Evolutionary conservation across 2,329 filamentous ascomycete species (phyloP).

Genomic region (Ceratocystiopsis brevicomis): DNA sequence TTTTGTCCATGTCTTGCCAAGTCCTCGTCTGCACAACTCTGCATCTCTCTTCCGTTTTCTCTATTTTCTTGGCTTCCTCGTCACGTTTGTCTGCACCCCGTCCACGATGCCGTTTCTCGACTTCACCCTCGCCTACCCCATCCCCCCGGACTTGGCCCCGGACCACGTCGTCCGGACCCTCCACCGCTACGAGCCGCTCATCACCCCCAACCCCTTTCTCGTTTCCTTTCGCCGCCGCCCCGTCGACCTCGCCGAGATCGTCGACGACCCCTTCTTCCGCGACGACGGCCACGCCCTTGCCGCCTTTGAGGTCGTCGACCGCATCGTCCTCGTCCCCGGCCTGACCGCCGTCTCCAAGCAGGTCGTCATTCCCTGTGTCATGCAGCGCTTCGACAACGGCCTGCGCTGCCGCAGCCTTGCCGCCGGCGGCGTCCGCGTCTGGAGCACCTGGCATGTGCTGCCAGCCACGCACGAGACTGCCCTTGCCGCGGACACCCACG

Average conservation of each 20-base stretch:
- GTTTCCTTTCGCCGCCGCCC: conserved; percentile 19
- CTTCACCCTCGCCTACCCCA: conserved; percentile 21
- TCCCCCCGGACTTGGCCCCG: conserved; percentile 22
- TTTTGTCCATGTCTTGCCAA: too few species aligned
- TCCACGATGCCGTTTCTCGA: conserved; percentile 16
- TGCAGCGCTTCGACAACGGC: conserved; percentile 23
- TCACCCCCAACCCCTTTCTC: conserved; percentile 21
- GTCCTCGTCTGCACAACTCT: too few species aligned
- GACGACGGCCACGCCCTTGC: conserved; percentile 14
- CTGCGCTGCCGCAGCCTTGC: conserved; percentile 25
- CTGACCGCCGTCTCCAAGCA: conserved; percentile 18
- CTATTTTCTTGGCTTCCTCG: too few species aligned
- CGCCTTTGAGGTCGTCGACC: conserved; percentile 16
- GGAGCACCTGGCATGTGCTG: conserved; percentile 19
- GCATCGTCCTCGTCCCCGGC: conserved; percentile 22
- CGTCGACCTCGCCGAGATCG: conserved; percentile 16
- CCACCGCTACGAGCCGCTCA: conserved; percentile 22
- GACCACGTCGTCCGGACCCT: conserved; percentile 20
- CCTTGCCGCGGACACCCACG: background rate
- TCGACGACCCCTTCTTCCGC: conserved; percentile 24
- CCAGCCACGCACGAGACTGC: background rate
- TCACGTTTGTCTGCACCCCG: too few species aligned
- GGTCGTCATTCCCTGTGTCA: conserved; percentile 23
- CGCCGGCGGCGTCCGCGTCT: conserved; percentile 23
- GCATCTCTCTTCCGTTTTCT: background rate